Percentiles rank a stretch among this genome's conserved stretches.
phyloP scores from a whole-genome alignment of 345 rosid genomes.

The Dimocarpus longan region DNA sequence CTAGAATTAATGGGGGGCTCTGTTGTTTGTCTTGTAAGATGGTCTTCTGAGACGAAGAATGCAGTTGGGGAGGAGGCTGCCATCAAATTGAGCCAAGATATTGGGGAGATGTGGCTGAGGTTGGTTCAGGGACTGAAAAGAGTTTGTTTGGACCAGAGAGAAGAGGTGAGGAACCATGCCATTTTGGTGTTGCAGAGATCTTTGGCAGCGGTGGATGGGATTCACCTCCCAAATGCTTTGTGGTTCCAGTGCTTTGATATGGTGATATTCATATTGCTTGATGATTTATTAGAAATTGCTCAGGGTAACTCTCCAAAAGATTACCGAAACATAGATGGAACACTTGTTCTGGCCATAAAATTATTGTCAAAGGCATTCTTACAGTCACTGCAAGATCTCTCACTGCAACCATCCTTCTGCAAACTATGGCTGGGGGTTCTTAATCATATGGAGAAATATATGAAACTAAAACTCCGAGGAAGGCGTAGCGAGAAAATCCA shows the following conservation, averaged over 20 bases:
- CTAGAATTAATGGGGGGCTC: slow-evolving; percentile 70
- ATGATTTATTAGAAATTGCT: slow-evolving; percentile 49
- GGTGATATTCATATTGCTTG: slow-evolving; percentile 57
- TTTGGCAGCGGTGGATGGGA: slow-evolving; percentile 52
- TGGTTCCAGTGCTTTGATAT: slow-evolving; percentile 77
- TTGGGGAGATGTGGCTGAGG: slow-evolving; percentile 81
- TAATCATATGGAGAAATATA: slow-evolving; percentile 55
- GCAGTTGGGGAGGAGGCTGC: slow-evolving; percentile 52
- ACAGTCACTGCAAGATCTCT: slow-evolving; percentile 55
- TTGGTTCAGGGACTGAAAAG: slow-evolving; percentile 59
- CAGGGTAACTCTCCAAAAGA: slow-evolving; percentile 45
- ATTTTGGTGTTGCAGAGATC: slow-evolving; percentile 51
- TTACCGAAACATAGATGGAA: slow-evolving; percentile 57
- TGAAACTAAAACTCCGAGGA: slow-evolving; percentile 62
- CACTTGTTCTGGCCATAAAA: slow-evolving; percentile 63
- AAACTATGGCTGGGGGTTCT: slow-evolving; percentile 73
- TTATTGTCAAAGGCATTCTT: slow-evolving; percentile 62
- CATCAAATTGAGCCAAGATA: slow-evolving; percentile 50
- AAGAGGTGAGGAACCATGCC: slow-evolving; percentile 73
- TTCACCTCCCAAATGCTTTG: slow-evolving; percentile 44
- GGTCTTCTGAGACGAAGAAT: slow-evolving; percentile 61
- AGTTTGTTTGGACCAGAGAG: slow-evolving; percentile 65
- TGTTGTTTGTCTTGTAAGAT: slow-evolving; percentile 62
- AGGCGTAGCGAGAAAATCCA: slow-evolving; percentile 57
- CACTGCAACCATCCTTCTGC: slow-evolving; percentile 62